A percentile compares a stretch with the other conserved stretches of the same genome.
phyloP scores from a whole-genome alignment of 1,139 yeast species.

The Kurtzmaniella quercitrusa region DNA sequence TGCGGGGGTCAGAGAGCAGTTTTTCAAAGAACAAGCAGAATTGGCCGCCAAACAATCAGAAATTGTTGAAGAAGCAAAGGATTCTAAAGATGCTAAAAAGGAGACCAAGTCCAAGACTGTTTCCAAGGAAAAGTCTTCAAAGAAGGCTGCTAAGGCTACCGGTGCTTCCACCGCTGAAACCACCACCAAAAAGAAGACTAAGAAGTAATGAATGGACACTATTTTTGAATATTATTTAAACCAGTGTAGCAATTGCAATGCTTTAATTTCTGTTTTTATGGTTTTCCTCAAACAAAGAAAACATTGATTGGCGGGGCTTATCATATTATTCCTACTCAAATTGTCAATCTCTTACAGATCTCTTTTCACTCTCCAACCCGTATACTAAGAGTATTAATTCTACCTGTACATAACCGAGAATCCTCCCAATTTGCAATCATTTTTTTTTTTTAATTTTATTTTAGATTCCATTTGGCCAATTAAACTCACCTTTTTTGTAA shows the following conservation, averaged over 20 bases:
- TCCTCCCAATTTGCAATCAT: background rate
- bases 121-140: conserved; percentile 10
- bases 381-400: too few relatives aligned
- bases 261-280: too few relatives aligned
- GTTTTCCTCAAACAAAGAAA: too few relatives aligned
- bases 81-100: conserved; percentile 9
- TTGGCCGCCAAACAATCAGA: conserved; percentile 17
- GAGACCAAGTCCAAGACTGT: conserved; percentile 17
- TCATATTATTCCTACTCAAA: too few relatives aligned
- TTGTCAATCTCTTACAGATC: too few relatives aligned
- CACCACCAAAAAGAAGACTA: conserved; percentile 3
- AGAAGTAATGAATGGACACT: conserved; percentile 4
- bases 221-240: too few relatives aligned
- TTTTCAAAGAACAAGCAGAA: conserved; percentile 42
- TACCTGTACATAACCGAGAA: conserved; percentile 2
- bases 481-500: conserved; percentile 3
- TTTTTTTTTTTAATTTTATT: background rate
- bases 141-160: conserved; percentile 12
- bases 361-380: background rate
- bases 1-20: conserved; percentile 49
- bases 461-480: background rate
- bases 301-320: too few relatives aligned
- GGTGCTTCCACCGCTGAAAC: conserved; percentile 8
- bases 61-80: conserved; percentile 14
- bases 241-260: too few relatives aligned